Percentiles rank a stretch among this genome's conserved stretches.
These are phyloP conservation scores for Fraxinus paxiana DNA, from an alignment of 305 asterid species.

Conservation along the genomic window DNA sequence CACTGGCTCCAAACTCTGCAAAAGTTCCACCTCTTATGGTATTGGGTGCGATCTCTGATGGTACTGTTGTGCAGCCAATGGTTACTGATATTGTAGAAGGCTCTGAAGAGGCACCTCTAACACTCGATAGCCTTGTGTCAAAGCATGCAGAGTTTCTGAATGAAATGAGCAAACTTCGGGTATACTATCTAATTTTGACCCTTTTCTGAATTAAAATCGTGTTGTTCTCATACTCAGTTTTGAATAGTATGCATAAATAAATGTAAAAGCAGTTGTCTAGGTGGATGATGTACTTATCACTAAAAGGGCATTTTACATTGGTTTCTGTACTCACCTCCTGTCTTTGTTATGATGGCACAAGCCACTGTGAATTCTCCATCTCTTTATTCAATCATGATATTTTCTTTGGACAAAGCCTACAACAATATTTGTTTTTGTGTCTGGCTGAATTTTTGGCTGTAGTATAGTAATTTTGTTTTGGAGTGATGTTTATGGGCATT, in stretches of 20 bases:
- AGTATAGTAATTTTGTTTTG: not conserved
- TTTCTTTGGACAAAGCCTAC: not conserved
- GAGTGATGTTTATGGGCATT: not conserved
- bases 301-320: constrained; percentile 4
- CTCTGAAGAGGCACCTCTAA: constrained; percentile 79
- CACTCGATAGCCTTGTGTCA: constrained; percentile 67
- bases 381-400: not conserved
- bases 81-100: constrained; percentile 68
- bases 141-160: constrained; percentile 79
- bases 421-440: not conserved
- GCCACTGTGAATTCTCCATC: not conserved
- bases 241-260: not conserved
- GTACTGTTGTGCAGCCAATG: constrained; percentile 74
- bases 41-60: constrained; percentile 50
- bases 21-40: constrained; percentile 68
- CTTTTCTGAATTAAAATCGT: constrained; percentile 7
- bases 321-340: not conserved
- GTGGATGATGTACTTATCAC: constrained; percentile 7
- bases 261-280: not conserved
- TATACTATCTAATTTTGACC: constrained; percentile 26
- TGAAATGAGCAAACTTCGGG: constrained; percentile 94
- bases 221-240: not conserved
- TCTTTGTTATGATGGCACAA: constrained; percentile 1
- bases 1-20: constrained; percentile 95
- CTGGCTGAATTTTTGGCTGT: constrained; percentile 3